A percentile compares a stretch with the other conserved stretches of the same genome.
These are phyloP conservation scores for Yarrowia sp. DNA, from an alignment of 805 yeast genomes.

Conservation along the genomic window DNA sequence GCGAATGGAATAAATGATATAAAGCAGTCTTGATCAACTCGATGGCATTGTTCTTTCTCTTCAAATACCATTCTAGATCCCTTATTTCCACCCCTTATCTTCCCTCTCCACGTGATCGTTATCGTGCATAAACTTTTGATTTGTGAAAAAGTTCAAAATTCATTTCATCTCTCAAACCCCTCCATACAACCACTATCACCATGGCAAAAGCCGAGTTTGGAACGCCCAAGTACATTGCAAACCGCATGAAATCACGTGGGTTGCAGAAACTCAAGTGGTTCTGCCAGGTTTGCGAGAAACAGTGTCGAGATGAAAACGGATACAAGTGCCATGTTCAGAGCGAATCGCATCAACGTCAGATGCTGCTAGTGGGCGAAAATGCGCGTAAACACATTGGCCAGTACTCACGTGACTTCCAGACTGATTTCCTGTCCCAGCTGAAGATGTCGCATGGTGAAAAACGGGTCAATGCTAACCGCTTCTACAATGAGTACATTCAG, in stretches of 20 bases:
- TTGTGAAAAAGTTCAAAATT: neutral
- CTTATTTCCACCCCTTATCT: neutral
- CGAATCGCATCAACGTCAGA: slow-evolving; percentile 73
- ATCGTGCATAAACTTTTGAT: slow-evolving; percentile 25
- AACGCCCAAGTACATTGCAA: slow-evolving; percentile 73
- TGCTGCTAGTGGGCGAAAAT: slow-evolving; percentile 57
- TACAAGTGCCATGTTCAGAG: slow-evolving; percentile 87
- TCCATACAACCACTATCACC: neutral
- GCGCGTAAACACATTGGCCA: slow-evolving; percentile 57
- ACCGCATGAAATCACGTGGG: slow-evolving; percentile 80
- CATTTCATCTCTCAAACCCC: neutral
- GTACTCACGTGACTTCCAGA: slow-evolving; percentile 65
- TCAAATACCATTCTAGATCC: neutral
- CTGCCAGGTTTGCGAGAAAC: slow-evolving; percentile 90
- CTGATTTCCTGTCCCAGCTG: slow-evolving; percentile 68
- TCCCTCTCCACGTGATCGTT: slow-evolving; percentile 2
- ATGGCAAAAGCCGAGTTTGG: slow-evolving; percentile 70
- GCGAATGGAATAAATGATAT: too few relatives aligned
- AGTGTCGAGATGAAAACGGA: slow-evolving; percentile 96
- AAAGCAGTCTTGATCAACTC: too few relatives aligned
- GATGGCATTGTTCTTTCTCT: too few relatives aligned
- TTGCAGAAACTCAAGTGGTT: slow-evolving; percentile 85
- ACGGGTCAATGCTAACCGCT: slow-evolving; percentile 76
- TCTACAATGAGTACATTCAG: slow-evolving; percentile 87
- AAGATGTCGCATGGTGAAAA: slow-evolving; percentile 81